These are phyloP conservation scores for Auricularia cornea DNA, from an alignment of 768 basidiomycete species.

Conservation along the genomic window DNA sequence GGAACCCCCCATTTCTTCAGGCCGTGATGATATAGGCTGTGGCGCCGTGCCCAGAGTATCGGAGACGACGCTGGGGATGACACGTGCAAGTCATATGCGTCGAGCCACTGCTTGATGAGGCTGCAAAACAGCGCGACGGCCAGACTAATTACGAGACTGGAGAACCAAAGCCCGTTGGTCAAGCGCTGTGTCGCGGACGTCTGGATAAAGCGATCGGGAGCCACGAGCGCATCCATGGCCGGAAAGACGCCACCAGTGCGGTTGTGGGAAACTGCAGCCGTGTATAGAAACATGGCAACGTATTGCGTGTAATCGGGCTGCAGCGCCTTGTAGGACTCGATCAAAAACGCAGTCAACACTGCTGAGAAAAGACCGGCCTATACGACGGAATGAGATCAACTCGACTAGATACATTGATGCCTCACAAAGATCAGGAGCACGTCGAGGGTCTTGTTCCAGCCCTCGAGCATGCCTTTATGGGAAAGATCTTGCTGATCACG, in stretches of 20 bases:
- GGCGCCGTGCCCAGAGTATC: neutral
- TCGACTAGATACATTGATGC: too few species aligned
- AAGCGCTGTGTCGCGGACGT: neutral
- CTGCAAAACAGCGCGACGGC: constrained; percentile 1
- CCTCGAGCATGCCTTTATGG: constrained; percentile 2
- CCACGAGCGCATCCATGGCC: too few species aligned
- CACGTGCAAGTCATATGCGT: neutral
- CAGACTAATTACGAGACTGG: neutral
- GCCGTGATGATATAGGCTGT: neutral
- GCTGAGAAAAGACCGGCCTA: constrained; percentile 10
- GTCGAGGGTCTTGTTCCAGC: constrained; percentile 3
- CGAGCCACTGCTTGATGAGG: constrained; percentile 1
- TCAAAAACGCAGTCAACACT: constrained; percentile 6
- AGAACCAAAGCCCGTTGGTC: constrained; percentile 5
- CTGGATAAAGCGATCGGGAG: neutral
- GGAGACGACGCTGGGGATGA: neutral
- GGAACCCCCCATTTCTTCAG: neutral
- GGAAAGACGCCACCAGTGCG: too few species aligned
- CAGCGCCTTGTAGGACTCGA: constrained; percentile 11
- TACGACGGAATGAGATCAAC: too few species aligned
- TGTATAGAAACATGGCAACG: neutral
- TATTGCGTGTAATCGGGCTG: constrained; percentile 3
- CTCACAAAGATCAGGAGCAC: constrained; percentile 5
- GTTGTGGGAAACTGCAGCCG: neutral
- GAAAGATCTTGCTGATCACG: constrained; percentile 3